A percentile compares a stretch with the other conserved stretches of the same genome.
phyloP scores from a whole-genome alignment of 1,284 basidiomycete species.

The Ustilago vetiveriae region DNA sequence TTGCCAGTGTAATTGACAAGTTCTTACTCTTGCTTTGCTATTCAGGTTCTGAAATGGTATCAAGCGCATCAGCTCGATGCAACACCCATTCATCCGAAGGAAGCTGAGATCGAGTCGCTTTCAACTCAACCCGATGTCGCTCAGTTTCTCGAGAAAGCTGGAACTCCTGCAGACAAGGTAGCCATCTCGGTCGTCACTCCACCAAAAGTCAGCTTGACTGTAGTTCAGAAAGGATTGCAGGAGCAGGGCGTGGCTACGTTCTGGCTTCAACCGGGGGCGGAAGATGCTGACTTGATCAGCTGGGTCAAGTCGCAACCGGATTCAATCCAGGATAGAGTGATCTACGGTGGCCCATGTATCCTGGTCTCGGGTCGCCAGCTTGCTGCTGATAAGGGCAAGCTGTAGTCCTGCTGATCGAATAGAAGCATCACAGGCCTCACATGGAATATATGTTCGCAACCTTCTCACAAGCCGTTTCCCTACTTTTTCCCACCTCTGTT shows the following conservation, averaged over 20 bases:
- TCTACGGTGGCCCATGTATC: conserved; percentile 63
- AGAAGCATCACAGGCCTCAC: too few species aligned
- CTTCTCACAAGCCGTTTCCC: too few species aligned
- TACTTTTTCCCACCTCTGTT: too few species aligned
- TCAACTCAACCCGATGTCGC: conserved; percentile 29
- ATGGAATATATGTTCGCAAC: too few species aligned
- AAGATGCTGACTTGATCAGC: conserved; percentile 51
- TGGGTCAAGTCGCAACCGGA: conserved; percentile 56
- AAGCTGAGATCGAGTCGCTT: conserved; percentile 48
- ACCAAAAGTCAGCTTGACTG: conserved; percentile 51
- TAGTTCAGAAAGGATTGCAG: conserved; percentile 51
- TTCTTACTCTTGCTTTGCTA: not conserved
- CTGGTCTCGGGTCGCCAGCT: conserved; percentile 58
- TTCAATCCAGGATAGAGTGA: conserved; percentile 49
- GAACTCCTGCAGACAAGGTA: conserved; percentile 24
- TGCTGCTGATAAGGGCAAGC: conserved; percentile 56
- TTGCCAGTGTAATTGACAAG: too few species aligned
- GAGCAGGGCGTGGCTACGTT: conserved; percentile 50
- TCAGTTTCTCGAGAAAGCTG: conserved; percentile 19
- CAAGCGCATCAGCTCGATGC: conserved; percentile 46
- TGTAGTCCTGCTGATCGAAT: too few species aligned
- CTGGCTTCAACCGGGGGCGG: conserved; percentile 63
- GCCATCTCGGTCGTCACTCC: conserved; percentile 64
- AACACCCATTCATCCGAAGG: conserved; percentile 61
- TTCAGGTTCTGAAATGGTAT: conserved; percentile 63